These are phyloP conservation scores for Gillenia trifoliata DNA, from an alignment of 306 rosid species.

Conservation along the genomic window DNA sequence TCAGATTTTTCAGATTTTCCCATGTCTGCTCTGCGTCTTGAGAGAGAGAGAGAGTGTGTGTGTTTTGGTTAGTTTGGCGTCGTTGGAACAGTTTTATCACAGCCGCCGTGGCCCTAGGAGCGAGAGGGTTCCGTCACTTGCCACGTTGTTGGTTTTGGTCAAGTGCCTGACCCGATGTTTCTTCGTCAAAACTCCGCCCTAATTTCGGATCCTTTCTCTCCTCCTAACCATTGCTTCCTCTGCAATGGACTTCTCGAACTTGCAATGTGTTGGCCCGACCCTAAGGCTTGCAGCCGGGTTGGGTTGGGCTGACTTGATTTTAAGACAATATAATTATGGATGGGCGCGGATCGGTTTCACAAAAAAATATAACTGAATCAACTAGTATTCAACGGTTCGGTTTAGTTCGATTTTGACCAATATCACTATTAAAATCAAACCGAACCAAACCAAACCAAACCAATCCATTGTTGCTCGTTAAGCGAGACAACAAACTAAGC, in stretches of 20 bases:
- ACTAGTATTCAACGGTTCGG: no score
- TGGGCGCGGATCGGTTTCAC: no score
- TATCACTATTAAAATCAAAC: no score
- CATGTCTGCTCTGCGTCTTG: constrained; percentile 24
- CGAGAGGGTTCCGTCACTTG: not conserved
- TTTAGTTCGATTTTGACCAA: no score
- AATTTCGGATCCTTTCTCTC: not conserved
- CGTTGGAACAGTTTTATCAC: not conserved
- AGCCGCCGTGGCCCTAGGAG: constrained; percentile 9
- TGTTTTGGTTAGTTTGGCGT: not conserved
- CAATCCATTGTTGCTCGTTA: no score
- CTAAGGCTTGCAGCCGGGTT: not conserved
- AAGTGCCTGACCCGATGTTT: constrained; percentile 1
- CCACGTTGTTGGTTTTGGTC: constrained; percentile 5
- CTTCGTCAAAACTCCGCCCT: not conserved
- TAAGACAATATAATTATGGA: no score
- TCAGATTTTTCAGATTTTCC: constrained; percentile 59
- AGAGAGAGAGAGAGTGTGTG: not conserved
- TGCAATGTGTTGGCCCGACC: not conserved
- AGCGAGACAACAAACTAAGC: no score
- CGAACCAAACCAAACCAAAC: no score
- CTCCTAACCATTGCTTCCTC: not conserved
- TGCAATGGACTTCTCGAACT: not conserved
- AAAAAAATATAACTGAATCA: no score
- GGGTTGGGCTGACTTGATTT: not conserved